Evolutionary conservation across 2,329 filamentous ascomycete species (phyloP), one percentile per base, ranked within the genome.

Genomic region (Neoarthrinium moseri): DNA sequence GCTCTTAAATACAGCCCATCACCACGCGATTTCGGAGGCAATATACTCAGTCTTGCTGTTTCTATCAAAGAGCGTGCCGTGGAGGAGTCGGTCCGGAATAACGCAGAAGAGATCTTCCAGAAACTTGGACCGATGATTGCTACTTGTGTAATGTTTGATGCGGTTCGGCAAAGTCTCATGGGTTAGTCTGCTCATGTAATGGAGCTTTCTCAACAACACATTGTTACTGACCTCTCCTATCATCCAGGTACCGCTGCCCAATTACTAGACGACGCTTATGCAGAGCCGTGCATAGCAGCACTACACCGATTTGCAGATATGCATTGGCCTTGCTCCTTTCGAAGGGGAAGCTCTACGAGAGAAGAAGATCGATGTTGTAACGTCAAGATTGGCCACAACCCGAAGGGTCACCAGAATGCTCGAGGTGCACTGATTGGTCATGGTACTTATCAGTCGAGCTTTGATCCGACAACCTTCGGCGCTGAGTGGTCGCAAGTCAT

Each of bases 131-230:
- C 60, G 3, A 58, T 62, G 60, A 60, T 63, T 43, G 56, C 59
- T 11, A 60, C 58, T 1, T 63, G 60, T 27, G 55, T 63, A 26
- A 62, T 63, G 59, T 53, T 63, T 13, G 60, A 63, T 45, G 58
- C 59, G 6, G 59, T 61, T 15, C 55, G 59, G 15, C 60, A 62
- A 39, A 56, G 59, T 23, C 46, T 63, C 20, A 58, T 60, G 23
- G 60, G 58, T 60, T 37, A 34, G 32, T 35, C 32, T 17, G 15
- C 7, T 10, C 17, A 10, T 7, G 17, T 4, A 10, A 18, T 15
- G 17, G 32, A 15, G 10, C 8, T 17, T 35, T 7, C 32, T 15
- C 26, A 8, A 10, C 7, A 15, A n/a, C n/a, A n/a, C n/a, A n/a
- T n/a, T n/a, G 32, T 13, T 13, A 35, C 32, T 35, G 17, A 35